Evolutionary conservation across 2,329 filamentous ascomycete species (phyloP).

Genomic region (Ilyonectria mors-panacis): DNA sequence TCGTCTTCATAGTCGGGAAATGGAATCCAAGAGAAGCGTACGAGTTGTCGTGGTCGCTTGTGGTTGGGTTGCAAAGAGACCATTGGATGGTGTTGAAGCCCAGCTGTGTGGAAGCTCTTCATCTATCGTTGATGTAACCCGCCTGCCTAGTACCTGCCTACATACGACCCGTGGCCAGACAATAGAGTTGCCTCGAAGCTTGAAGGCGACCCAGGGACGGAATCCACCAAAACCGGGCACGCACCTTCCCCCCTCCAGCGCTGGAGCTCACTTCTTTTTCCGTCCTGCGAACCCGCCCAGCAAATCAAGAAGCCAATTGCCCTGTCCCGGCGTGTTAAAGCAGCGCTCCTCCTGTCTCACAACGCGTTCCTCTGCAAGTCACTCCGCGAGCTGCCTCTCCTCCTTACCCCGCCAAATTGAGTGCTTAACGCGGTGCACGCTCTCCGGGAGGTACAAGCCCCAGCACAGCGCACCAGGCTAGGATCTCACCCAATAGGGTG

Average conservation of each 20-base stretch:
- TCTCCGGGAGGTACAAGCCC: conserved; percentile 43
- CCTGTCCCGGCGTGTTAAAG: conserved; percentile 35
- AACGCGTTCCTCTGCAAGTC: conserved; percentile 39
- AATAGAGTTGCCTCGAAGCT: conserved; percentile 2
- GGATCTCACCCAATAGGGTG: conserved; percentile 39
- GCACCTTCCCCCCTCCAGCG: conserved; percentile 5
- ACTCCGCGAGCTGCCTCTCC: conserved; percentile 42
- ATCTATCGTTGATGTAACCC: conserved; percentile 17
- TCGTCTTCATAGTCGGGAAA: not conserved
- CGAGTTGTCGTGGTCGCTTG: not conserved
- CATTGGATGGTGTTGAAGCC: conserved; percentile 28
- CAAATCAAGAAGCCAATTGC: conserved; percentile 8
- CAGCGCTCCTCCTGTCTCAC: conserved; percentile 42
- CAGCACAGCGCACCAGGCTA: conserved; percentile 33
- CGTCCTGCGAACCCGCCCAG: not conserved
- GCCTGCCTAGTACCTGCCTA: conserved; percentile 8
- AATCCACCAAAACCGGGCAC: not conserved
- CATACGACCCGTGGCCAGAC: not conserved
- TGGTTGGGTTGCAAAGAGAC: conserved; percentile 10
- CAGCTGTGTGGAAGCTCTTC: conserved; percentile 15
- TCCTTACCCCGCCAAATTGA: conserved; percentile 38
- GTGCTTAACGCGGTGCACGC: conserved; percentile 45
- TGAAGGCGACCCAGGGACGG: not conserved
- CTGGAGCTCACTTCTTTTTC: conserved; percentile 8
- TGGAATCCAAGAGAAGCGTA: conserved; percentile 3